Conservation (phyloP, 1,139 yeast genomes). For the Spathaspora sp. region DNA sequence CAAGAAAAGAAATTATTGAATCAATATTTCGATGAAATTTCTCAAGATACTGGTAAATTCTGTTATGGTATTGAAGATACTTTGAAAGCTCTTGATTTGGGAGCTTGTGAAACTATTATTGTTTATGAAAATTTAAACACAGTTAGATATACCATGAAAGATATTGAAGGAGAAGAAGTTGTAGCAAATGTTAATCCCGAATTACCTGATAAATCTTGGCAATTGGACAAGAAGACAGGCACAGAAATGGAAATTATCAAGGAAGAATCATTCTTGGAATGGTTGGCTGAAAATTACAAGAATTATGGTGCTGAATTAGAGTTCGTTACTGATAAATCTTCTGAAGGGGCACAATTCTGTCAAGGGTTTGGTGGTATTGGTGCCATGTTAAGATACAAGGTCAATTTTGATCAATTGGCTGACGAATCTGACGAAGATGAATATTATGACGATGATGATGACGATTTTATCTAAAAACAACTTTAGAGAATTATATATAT, state of each 20-base stretch:
- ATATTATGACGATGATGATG: constrained; percentile 75
- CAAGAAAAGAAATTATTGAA: constrained; percentile 96
- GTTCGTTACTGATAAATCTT: constrained; percentile 92
- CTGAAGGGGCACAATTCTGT: constrained; percentile 98
- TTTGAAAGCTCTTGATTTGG: constrained; percentile 89
- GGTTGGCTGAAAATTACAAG: constrained; percentile 97
- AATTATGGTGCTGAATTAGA: constrained; percentile 93
- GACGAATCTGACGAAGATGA: constrained; percentile 88
- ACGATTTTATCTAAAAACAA: constrained; percentile 50
- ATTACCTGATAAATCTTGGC: constrained; percentile 73
- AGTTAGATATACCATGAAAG: constrained; percentile 80
- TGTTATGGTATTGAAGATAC: constrained; percentile 98
- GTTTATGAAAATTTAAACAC: constrained; percentile 90
- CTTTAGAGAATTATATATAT: constrained; percentile 3
- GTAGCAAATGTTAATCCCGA: constrained; percentile 72
- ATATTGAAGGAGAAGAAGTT: constrained; percentile 76
- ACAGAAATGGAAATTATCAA: constrained; percentile 82
- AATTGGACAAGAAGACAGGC: constrained; percentile 82
- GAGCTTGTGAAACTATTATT: constrained; percentile 91
- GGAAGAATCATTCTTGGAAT: constrained; percentile 85
- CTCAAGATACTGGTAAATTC: constrained; percentile 94
- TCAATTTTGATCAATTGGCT: constrained; percentile 90
- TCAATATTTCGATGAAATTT: constrained; percentile 90
- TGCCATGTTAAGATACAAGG: constrained; percentile 91
- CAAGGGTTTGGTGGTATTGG: constrained; percentile 99